Percentiles rank a stretch among this genome's conserved stretches.
Evolutionary conservation across 345 rosid genomes (phyloP).

Genomic region (Mangifera indica): DNA sequence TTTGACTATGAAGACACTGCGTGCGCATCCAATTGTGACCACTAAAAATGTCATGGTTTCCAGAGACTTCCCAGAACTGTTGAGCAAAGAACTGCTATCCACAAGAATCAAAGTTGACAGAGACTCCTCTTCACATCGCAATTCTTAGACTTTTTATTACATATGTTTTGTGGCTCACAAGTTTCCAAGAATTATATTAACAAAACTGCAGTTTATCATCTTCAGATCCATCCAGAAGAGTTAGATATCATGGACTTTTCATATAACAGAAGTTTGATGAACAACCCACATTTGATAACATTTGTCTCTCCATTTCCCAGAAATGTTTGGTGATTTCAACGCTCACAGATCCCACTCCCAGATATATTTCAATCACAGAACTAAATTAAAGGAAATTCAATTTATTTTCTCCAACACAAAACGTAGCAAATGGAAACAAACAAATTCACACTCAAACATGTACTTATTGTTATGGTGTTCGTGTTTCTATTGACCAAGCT

Average conservation of each 20-base stretch:
- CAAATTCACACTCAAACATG: background rate
- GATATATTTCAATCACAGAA: background rate
- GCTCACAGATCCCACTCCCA: background rate
- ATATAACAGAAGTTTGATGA: background rate
- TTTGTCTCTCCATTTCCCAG: background rate
- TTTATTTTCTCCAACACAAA: background rate
- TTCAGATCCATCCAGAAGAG: background rate
- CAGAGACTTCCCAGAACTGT: too few relatives aligned
- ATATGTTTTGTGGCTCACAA: too few relatives aligned
- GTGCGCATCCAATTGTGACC: too few relatives aligned
- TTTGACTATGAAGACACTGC: too few relatives aligned
- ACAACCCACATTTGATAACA: too few relatives aligned
- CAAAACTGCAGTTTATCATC: background rate
- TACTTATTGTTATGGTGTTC: background rate
- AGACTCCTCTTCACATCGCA: too few relatives aligned
- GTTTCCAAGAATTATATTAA: background rate
- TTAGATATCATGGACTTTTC: background rate
- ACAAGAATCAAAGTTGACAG: too few relatives aligned
- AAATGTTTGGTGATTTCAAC: conserved; percentile 15
- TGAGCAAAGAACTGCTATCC: too few relatives aligned
- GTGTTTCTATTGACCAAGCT: conserved; percentile 38
- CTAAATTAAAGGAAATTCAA: too few relatives aligned
- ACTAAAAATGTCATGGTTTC: too few relatives aligned
- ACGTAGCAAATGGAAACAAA: background rate
- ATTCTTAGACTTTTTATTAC: background rate